These are phyloP conservation scores for Vitis hybrid DNA, from an alignment of 177 flowering plant genomes.

Conservation along the genomic window DNA sequence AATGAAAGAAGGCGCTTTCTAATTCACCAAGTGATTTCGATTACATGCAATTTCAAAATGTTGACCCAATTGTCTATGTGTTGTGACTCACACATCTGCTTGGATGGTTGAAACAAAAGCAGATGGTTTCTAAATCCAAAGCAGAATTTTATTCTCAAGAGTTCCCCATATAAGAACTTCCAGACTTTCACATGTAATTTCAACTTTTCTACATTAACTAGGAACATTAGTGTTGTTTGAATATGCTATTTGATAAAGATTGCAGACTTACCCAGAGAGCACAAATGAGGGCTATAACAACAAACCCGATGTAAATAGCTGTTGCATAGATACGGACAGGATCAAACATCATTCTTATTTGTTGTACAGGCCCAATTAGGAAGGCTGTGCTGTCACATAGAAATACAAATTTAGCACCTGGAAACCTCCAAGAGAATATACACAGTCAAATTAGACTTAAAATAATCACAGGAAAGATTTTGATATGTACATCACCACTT, in stretches of 20 bases:
- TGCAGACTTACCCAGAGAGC: slow-evolving; percentile 76
- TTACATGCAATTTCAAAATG: no score
- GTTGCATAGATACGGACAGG: slow-evolving; percentile 77
- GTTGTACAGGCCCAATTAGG: slow-evolving; percentile 75
- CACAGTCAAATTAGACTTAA: no score
- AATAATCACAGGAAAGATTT: not conserved
- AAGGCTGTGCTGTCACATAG: slow-evolving; percentile 88
- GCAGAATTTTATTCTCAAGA: not conserved
- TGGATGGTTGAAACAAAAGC: no score
- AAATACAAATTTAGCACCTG: slow-evolving; percentile 13
- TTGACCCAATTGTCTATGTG: no score
- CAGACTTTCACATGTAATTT: not conserved
- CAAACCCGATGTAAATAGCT: slow-evolving; percentile 73
- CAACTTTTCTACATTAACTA: not conserved
- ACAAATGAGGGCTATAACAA: slow-evolving; percentile 76
- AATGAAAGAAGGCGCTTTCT: no score
- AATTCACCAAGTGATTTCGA: no score
- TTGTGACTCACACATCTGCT: no score
- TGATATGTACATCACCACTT: not conserved
- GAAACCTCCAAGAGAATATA: no score
- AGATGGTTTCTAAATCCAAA: no score
- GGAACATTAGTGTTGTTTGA: not conserved
- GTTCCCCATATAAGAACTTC: not conserved
- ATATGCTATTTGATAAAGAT: not conserved
- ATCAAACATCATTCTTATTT: slow-evolving; percentile 91